Evolutionary conservation across 169 alveolate genomes (phyloP), one percentile per base, ranked within the genome.

Genomic region (Plasmodium cynomolgi): DNA sequence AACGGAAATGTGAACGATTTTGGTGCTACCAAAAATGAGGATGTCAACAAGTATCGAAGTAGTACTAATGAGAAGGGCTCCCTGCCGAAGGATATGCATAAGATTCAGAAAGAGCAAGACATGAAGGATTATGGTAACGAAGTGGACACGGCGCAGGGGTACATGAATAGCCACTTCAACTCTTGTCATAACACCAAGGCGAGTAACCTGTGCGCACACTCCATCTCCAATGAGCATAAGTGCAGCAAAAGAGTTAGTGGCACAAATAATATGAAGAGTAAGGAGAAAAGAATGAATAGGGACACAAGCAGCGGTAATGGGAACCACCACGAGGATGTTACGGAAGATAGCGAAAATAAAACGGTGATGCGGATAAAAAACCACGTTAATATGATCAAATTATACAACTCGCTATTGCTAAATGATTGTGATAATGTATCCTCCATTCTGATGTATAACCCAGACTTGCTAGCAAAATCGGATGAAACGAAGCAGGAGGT

Each of bases 351-450:
- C 15, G 62, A 50, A 23, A 86, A 86, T 58, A 77, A 75, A 34
- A 86, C 81, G 26, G 82, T 86, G 34, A 54, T 20, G 47, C 47
- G 91, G 54, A 62, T 90, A 34, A 54, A 80, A 44, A 90, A 90
- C 39, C 90, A 90, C 72, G 88, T 80, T 17, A 90, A 37, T 26
- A 80, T 91, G 84, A 91, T 91, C 17, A 91, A 91, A 82, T 47
- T 91, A 26, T 83, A 91, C 79, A 91, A 91, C 74, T 81, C 82
- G 20, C 75, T 91, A 39, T 17, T 77, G n/a, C 20, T 81, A 91
- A 83, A 91, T 54, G 85, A 91, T 54, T 91, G 95, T 50, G 79
- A 72, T 47, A 83, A 23, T 62, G 95, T 91, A 31, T 29, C 92
- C 3, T 91, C 84, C 77, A 47, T 91, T 33, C 15, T 91, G 39